phyloP scores from a whole-genome alignment of 805 yeast genomes.

The Wickerhamomyces kurtzmanii region DNA sequence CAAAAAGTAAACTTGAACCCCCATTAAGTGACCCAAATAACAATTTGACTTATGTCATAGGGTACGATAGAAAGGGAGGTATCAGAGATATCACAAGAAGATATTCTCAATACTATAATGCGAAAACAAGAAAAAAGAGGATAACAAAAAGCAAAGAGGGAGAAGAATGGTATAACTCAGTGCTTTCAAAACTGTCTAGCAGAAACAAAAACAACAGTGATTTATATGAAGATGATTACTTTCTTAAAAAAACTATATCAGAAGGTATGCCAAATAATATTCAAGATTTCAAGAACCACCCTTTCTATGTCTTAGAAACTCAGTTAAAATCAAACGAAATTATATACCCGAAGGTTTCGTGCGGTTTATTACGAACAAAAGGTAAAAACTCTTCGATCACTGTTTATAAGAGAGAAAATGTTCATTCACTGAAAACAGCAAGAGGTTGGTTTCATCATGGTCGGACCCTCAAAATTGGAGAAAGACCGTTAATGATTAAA shows the following conservation, averaged over 20 bases:
- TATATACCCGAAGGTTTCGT: constrained; percentile 53
- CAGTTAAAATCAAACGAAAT: constrained; percentile 70
- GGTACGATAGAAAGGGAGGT: constrained; percentile 55
- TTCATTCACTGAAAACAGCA: constrained; percentile 57
- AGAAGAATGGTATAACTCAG: constrained; percentile 47
- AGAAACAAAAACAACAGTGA: constrained; percentile 14
- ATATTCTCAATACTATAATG: constrained; percentile 61
- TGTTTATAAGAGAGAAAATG: constrained; percentile 61
- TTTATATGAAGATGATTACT: constrained; percentile 48
- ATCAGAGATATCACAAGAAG: constrained; percentile 81
- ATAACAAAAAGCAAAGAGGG: constrained; percentile 52
- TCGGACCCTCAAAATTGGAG: constrained; percentile 61
- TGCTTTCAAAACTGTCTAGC: constrained; percentile 19
- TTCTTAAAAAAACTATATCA: constrained; percentile 46
- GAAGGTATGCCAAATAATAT: constrained; percentile 87
- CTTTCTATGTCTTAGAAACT: constrained; percentile 69
- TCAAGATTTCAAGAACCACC: constrained; percentile 81
- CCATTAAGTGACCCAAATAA: constrained; percentile 49
- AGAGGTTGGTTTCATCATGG: constrained; percentile 85
- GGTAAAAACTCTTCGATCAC: constrained; percentile 35
- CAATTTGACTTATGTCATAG: constrained; percentile 64
- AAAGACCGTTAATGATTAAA: constrained; percentile 46
- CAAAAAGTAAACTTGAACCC: constrained; percentile 61
- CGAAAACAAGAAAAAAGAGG: constrained; percentile 67
- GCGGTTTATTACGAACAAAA: constrained; percentile 60